Base-by-base conservation (phyloP, 495 filamentous ascomycete genomes). In the Evernia prunastri region DNA sequence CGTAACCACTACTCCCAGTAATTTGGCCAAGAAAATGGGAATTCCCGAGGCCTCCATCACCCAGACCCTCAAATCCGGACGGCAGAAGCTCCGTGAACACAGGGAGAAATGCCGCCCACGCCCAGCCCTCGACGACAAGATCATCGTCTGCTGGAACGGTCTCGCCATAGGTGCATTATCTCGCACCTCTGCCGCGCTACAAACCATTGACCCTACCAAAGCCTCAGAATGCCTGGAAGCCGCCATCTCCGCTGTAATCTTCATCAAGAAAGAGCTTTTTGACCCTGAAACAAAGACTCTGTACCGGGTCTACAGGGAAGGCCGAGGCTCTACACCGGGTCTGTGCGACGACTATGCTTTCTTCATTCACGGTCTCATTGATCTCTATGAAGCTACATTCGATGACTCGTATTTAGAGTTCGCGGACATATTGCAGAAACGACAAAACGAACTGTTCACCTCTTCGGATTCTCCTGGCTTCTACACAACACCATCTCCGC, bases 261-360 rank as follows among this genome's bases (percentile, higher is more conserved):
- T 97, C 74, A 88, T 97, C 66, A 87, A 82, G 69, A 75, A 83
- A 8, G 83, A 91, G n/a, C 79, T 97, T 4, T 96, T 86, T 77
- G 86, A 91, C 69, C 78, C 81, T 63, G 65, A 74, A 2, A 81
- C 77, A 1, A 85, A 84, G 35, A 80, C 81, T 5, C 75, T 97
- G 47, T 87, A 86, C 66, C 81, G 94, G 31, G 88, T 95, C 54
- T 96, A 86, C 71, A 85, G 86, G 36, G 85, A 92, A 66, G 88
- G 87, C 27, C 80, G 77, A 40, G 89, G 90, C 33, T 81, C 88
- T 42, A 89, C 87, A 0, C 79, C 79, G 8, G 94, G 84, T 1
- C 96, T 97, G 73, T 92, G 92, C 8, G 94, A 98, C 67, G 94
- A 98, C 73, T 98, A 97, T 73, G 92, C 94, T 4, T 96, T 89